These are phyloP conservation scores for Aspergillus arachidicola DNA, from an alignment of 2,329 filamentous ascomycete genomes.

Conservation along the genomic window DNA sequence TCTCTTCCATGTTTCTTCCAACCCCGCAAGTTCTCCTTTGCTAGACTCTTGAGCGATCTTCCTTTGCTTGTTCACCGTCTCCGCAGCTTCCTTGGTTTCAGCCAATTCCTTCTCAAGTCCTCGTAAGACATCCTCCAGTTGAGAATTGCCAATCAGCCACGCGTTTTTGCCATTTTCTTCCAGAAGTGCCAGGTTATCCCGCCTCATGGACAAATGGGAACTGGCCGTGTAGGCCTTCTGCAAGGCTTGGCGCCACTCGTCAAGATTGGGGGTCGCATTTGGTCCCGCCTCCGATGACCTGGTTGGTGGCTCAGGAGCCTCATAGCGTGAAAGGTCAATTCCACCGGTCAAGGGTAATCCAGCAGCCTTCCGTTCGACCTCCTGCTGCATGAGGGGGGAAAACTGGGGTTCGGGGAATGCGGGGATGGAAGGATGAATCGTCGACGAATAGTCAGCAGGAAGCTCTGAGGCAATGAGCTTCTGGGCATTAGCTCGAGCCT, in stretches of 20 bases:
- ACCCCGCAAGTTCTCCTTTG: slow-evolving; percentile 68
- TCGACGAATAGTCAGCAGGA: slow-evolving; percentile 48
- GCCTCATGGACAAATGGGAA: slow-evolving; percentile 59
- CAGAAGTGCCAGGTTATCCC: slow-evolving; percentile 70
- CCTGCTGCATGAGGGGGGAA: slow-evolving; percentile 66
- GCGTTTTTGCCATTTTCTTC: slow-evolving; percentile 84
- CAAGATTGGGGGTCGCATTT: slow-evolving; percentile 36
- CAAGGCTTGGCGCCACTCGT: slow-evolving; percentile 55
- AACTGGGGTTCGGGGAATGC: slow-evolving; percentile 58
- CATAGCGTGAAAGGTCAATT: slow-evolving; percentile 81
- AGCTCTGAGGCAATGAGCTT: slow-evolving; percentile 71
- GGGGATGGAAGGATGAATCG: slow-evolving; percentile 63
- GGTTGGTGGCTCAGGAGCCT: slow-evolving; percentile 66
- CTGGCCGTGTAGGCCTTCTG: slow-evolving; percentile 60
- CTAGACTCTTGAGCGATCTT: slow-evolving; percentile 71
- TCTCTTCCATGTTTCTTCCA: slow-evolving; percentile 78
- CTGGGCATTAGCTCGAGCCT: slow-evolving; percentile 66
- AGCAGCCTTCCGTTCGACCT: slow-evolving; percentile 68
- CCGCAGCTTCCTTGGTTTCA: slow-evolving; percentile 67
- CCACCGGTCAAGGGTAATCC: slow-evolving; percentile 61
- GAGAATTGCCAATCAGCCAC: slow-evolving; percentile 84
- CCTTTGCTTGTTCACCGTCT: slow-evolving; percentile 71
- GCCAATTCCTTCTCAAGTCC: slow-evolving; percentile 75
- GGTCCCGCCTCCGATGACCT: slow-evolving; percentile 33
- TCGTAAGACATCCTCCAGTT: slow-evolving; percentile 72